phyloP scores from a whole-genome alignment of 2,329 filamentous ascomycete genomes.

The Cladosporium halotolerans region DNA sequence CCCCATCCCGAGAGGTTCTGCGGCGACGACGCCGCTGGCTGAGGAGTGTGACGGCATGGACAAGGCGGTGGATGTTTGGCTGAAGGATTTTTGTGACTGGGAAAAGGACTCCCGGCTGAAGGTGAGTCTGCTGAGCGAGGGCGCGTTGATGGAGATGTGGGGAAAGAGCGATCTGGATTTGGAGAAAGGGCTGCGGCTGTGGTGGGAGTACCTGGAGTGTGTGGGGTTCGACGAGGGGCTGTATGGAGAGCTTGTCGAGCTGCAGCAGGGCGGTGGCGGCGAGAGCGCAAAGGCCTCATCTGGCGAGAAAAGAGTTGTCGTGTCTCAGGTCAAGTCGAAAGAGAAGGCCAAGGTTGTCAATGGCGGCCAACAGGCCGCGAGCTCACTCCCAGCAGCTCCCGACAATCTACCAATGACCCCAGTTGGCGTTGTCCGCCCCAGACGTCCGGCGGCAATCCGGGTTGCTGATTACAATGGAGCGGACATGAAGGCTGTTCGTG shows the following conservation, averaged over 20 bases:
- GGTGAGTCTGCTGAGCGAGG: conserved; percentile 30
- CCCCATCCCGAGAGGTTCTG: conserved; percentile 21
- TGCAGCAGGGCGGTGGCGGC: not conserved
- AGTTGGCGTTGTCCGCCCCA: not conserved
- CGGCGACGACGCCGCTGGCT: conserved; percentile 12
- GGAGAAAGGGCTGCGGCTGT: conserved; percentile 38
- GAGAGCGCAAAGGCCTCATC: too few relatives aligned
- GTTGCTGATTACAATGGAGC: not conserved
- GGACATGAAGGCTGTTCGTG: not conserved
- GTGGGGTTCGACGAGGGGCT: conserved; percentile 36
- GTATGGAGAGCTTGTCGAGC: conserved; percentile 34
- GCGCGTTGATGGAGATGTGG: conserved; percentile 37
- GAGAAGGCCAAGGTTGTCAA: not conserved
- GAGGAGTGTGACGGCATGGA: conserved; percentile 18
- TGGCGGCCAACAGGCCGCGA: not conserved
- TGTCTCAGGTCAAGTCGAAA: not conserved
- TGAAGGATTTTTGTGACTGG: conserved; percentile 34
- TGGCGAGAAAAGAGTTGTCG: conserved; percentile 26
- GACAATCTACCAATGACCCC: too few relatives aligned
- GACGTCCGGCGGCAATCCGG: not conserved
- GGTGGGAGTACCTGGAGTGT: conserved; percentile 45
- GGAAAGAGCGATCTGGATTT: conserved; percentile 35
- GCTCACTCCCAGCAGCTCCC: not conserved
- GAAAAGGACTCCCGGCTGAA: conserved; percentile 34
- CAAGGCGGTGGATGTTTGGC: conserved; percentile 30